A percentile compares a stretch with the other conserved stretches of the same genome.
Evolutionary conservation across 2,329 filamentous ascomycete genomes (phyloP).

Genomic region (Pestalotiopsis sp.): DNA sequence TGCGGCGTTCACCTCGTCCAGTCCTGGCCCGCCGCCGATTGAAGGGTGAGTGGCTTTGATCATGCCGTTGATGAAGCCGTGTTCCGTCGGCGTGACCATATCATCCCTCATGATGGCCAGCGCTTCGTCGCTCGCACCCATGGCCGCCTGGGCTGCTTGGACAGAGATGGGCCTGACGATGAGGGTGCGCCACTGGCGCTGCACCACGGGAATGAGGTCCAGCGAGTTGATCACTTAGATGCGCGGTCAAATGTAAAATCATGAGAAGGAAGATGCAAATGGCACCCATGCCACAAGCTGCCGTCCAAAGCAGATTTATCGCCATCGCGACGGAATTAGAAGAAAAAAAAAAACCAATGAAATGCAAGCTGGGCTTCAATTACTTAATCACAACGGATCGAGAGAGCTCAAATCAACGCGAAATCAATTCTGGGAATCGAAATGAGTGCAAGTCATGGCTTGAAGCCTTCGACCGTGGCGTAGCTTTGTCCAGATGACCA

Average conservation of each 20-base stretch:
- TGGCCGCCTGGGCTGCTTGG: constrained; percentile 6
- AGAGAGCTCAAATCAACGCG: no score
- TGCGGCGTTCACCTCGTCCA: not conserved
- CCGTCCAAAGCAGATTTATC: no score
- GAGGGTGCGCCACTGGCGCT: constrained; percentile 13
- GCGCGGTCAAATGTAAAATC: not conserved
- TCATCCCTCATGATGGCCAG: constrained; percentile 16
- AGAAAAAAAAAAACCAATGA: no score
- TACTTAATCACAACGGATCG: no score
- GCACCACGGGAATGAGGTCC: constrained; percentile 16
- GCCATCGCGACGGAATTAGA: no score
- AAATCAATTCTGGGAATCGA: no score
- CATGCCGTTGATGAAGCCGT: constrained; percentile 19
- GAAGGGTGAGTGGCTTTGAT: constrained; percentile 17
- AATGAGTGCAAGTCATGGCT: no score
- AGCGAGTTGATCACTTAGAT: constrained; percentile 17
- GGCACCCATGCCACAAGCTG: no score
- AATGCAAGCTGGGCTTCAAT: no score
- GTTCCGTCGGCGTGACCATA: constrained; percentile 17
- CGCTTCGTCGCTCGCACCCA: constrained; percentile 17
- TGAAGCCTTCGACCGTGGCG: no score
- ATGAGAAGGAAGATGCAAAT: not conserved
- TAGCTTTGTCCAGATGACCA: no score
- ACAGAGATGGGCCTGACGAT: constrained; percentile 10
- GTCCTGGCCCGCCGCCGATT: constrained; percentile 9